Evolutionary conservation across 2,329 filamentous ascomycete genomes (phyloP), one percentile per base, ranked within the genome.

Genomic region (Exophiala sideris): DNA sequence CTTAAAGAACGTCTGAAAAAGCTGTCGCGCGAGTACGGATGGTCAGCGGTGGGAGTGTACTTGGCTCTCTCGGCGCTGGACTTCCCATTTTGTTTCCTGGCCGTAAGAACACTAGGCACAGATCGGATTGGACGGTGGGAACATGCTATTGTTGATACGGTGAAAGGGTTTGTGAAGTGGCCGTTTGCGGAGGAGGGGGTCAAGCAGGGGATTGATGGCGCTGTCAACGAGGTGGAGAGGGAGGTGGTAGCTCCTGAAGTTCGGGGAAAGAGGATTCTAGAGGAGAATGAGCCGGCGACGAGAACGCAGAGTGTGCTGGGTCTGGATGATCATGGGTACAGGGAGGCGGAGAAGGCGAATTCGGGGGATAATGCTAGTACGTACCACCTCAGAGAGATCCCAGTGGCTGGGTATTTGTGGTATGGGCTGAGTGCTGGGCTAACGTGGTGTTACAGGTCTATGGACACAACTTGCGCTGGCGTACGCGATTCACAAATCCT

Each of bases 401-500:
- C n/a, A n/a, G n/a, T n/a, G n/a, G n/a, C n/a, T n/a, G n/a, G n/a
- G n/a, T n/a, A n/a, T n/a, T n/a, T n/a, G n/a, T n/a, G n/a, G n/a
- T n/a, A n/a, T n/a, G n/a, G n/a, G n/a, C n/a, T n/a, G n/a, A n/a
- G n/a, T n/a, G n/a, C n/a, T n/a, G n/a, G n/a, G n/a, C 54, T 65
- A 46, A 66, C 61, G 36, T 50, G 52, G 49, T 55, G 20, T 20
- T 36, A 45, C 61, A 86, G 83, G 82, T 65, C 75, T 87, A 47
- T 86, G 83, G 82, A 97, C 94, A 7, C 91, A 96, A 68, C 77
- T 99, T 29, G 91, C 89, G 12, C 80, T 99, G 45, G 94, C 94
- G 10, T 99, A 99, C 68, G 92, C 92, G 24, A 89, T 99, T 54
- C 94, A 99, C 79, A 99, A 99, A 76, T 95, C 88, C 64, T 90